These are phyloP conservation scores for Colletotrichum gloeosporioides DNA, from an alignment of 2,329 filamentous ascomycete genomes.

Conservation along the genomic window DNA sequence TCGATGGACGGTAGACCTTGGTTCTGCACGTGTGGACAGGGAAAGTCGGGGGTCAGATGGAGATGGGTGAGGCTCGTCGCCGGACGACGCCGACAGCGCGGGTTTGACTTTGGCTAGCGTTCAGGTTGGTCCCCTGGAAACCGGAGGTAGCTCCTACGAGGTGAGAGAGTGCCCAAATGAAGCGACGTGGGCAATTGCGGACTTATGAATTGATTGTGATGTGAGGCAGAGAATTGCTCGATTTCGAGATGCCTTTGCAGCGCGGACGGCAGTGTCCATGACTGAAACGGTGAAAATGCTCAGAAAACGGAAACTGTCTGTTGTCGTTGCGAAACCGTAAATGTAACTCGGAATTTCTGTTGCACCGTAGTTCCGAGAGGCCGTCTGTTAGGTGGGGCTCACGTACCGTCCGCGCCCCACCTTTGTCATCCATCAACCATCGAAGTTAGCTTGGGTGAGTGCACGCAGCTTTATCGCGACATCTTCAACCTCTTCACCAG, in stretches of 20 bases:
- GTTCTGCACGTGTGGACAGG: constrained; percentile 3
- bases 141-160: not conserved
- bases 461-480: not conserved
- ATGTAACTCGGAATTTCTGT: not conserved
- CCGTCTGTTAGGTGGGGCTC: not conserved
- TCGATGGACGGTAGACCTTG: not conserved
- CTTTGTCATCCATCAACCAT: not conserved
- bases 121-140: not conserved
- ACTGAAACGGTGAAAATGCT: not conserved
- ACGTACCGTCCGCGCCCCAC: not conserved
- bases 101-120: not conserved
- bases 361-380: rapidly evolving
- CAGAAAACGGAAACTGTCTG: not conserved
- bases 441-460: not conserved
- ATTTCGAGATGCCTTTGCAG: not conserved
- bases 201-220: not conserved
- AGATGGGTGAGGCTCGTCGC: not conserved
- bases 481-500: not conserved
- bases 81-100: not conserved
- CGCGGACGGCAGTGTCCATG: not conserved
- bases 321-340: not conserved
- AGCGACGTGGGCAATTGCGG: not conserved
- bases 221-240: not conserved
- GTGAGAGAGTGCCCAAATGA: not conserved
- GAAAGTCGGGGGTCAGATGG: not conserved